These are phyloP conservation scores for Diplodia intermedia DNA, from an alignment of 2,329 filamentous ascomycete genomes.

Conservation along the genomic window DNA sequence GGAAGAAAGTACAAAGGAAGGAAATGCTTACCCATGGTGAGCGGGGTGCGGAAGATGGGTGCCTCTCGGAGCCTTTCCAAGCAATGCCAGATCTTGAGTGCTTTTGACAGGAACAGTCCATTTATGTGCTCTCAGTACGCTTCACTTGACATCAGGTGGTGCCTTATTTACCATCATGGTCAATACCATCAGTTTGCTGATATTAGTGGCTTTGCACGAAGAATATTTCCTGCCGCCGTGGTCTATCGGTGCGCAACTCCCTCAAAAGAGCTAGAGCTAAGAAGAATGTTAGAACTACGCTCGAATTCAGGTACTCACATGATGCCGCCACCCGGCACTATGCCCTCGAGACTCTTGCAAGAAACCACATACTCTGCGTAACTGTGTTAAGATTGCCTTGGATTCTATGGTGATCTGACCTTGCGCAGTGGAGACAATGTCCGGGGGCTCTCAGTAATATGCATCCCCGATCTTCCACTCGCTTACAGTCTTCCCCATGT, in stretches of 20 bases:
- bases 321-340: background rate
- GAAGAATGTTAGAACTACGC: background rate
- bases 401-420: background rate
- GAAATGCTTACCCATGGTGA: constrained; percentile 4
- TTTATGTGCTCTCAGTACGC: background rate
- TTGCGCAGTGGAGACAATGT: background rate
- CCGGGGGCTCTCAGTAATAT: background rate
- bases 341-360: background rate
- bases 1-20: background rate
- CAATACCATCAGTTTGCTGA: background rate
- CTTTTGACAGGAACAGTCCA: background rate
- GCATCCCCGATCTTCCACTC: background rate
- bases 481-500: background rate
- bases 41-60: background rate
- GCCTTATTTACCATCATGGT: background rate
- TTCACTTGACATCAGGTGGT: background rate
- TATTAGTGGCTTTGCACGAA: background rate
- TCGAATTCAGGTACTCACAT: background rate
- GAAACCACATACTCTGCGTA: background rate
- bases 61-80: background rate
- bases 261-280: background rate
- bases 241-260: background rate
- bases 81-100: no score
- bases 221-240: background rate
- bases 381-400: background rate